Percentiles rank a stretch among this genome's conserved stretches.
Evolutionary conservation across 495 filamentous ascomycete species (phyloP).

Genomic region (Trichoderma virens): DNA sequence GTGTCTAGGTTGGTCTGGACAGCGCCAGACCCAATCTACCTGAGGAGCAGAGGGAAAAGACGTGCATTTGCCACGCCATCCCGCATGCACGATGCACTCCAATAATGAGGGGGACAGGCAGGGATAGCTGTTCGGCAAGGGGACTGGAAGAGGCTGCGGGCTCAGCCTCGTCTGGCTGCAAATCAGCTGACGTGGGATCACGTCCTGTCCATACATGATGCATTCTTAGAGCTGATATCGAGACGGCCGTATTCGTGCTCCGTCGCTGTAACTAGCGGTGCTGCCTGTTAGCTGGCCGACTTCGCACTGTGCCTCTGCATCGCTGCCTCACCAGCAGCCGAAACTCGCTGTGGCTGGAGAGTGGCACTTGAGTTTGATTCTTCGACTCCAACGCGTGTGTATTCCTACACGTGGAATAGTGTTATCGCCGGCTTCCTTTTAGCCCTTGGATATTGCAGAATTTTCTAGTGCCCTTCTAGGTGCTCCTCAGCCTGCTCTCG

Average conservation of each 20-base stretch:
- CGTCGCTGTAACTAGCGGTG: not conserved
- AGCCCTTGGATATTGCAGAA: not conserved
- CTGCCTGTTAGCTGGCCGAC: too few relatives aligned
- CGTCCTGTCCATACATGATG: not conserved
- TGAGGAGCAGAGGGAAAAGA: not conserved
- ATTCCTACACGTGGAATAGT: not conserved
- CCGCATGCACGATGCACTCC: not conserved
- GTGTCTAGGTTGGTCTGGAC: not conserved
- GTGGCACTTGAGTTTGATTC: not conserved
- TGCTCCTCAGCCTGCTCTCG: not conserved
- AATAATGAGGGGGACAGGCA: not conserved
- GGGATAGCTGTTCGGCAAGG: not conserved
- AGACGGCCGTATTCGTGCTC: not conserved
- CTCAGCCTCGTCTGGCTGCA: conserved; percentile 7
- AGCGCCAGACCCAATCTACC: not conserved
- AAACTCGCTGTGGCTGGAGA: conserved; percentile 1
- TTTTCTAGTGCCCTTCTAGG: conserved; percentile 6
- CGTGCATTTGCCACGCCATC: not conserved
- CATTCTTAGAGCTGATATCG: not conserved
- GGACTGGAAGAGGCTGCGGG: not conserved
- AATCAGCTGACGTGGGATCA: conserved; percentile 8
- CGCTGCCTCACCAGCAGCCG: too few relatives aligned
- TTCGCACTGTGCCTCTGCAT: conserved; percentile 4
- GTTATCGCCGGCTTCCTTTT: not conserved
- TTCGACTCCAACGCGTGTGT: not conserved